Base-by-base conservation (phyloP, 305 asterid species). In the Striga hermonthica region DNA sequence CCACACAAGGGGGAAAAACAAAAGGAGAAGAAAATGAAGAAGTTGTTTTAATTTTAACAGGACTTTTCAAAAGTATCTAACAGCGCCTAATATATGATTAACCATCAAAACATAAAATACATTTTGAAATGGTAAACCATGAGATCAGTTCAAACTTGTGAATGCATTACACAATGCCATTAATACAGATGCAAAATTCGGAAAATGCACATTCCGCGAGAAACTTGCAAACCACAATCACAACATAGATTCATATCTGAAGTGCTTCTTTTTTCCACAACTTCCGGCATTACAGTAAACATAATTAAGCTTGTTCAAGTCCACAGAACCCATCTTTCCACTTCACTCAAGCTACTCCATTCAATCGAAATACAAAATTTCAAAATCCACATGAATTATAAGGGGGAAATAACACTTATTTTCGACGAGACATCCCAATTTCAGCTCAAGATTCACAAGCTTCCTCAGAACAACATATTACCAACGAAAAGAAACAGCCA, bases 171-270 rank as follows among this genome's bases (percentile, higher is more conserved):
- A 70, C 38, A 28, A 11, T n/a, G 15, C 9, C 52, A 64, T 60
- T 52, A 50, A 68, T 68, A 71, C 37, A 64, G 66, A 68, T 31
- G 71, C 45, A 61, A 62, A 62, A 22, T 22, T 57, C 65, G 50
- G 65, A 61, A 61, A 70, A 60, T 5, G 66, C 62, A 52, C 36
- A 62, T 44, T 55, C 68, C 62, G 16, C 7, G 62, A 35, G 53
- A 47, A 44, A 50, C 38, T 52, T 36, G 67, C 6, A 38, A 39
- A 45, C 15, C 62, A 5, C 56, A 13, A 53, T 11, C 38, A 22
- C 55, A 52, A 56, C 62, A 55, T 39, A 35, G 64, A 63, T 14
- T 62, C 11, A 14, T 34, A 11, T 40, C 13, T 49, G 5, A 12
- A 4, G 5, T 47, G n/a, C 11, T 14, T 8, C 39, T 72, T 9